Evolutionary conservation across 2,329 filamentous ascomycete species (phyloP).

Genomic region (Colletotrichum orchidophilum): DNA sequence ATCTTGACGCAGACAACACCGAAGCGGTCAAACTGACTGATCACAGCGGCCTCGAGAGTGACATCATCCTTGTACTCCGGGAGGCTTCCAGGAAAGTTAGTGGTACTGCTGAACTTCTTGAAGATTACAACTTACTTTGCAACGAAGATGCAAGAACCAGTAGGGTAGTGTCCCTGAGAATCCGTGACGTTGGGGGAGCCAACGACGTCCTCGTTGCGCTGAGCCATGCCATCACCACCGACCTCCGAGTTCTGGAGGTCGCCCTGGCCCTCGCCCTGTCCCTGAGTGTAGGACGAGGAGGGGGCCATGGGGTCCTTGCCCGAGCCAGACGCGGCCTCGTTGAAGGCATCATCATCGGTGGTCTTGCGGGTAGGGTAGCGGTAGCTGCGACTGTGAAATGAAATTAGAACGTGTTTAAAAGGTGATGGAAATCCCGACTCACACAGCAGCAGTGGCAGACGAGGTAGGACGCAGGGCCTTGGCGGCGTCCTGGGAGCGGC

Average conservation of each 20-base stretch:
- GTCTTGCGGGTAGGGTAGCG: background rate
- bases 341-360: constrained; percentile 17
- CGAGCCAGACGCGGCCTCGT: background rate
- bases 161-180: constrained; percentile 62
- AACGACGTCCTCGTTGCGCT: constrained; percentile 5
- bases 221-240: background rate
- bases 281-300: constrained; percentile 11
- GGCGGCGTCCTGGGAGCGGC: constrained; percentile 12
- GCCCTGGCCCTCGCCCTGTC: constrained; percentile 10
- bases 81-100: constrained; percentile 52
- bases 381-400: background rate
- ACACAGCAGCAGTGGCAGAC: constrained; percentile 28
- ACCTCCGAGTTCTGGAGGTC: constrained; percentile 10
- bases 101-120: background rate
- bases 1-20: constrained; percentile 72
- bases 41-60: constrained; percentile 62
- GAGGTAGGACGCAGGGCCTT: constrained; percentile 24
- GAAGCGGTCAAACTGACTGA: constrained; percentile 60
- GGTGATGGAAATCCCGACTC: background rate
- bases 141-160: constrained; percentile 70
- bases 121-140: constrained; percentile 64
- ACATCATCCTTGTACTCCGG: constrained; percentile 59
- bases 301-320: background rate
- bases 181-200: constrained; percentile 45
- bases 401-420: background rate